phyloP scores from a whole-genome alignment of 768 basidiomycete species.

The Steccherinum ochraceum region DNA sequence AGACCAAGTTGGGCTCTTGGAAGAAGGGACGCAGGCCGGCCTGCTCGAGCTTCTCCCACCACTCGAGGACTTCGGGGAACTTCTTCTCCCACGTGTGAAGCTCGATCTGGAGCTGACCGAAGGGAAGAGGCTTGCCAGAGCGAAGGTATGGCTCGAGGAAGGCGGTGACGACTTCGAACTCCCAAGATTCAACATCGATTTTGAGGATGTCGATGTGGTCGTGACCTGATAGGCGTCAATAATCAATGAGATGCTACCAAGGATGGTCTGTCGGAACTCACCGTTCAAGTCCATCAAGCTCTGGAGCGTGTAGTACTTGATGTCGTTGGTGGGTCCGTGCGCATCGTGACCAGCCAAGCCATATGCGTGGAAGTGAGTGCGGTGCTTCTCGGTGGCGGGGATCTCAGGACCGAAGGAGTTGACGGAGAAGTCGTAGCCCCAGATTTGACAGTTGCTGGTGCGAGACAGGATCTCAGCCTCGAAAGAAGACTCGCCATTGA shows the following conservation, averaged over 20 bases:
- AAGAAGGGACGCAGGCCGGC: constrained; percentile 67
- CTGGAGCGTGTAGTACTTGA: constrained; percentile 42
- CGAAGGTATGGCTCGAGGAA: constrained; percentile 41
- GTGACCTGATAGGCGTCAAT: constrained; percentile 34
- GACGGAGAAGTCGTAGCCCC: constrained; percentile 37
- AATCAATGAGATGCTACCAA: not conserved
- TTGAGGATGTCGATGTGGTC: constrained; percentile 64
- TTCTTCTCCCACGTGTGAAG: constrained; percentile 36
- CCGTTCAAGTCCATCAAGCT: constrained; percentile 59
- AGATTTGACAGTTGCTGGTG: constrained; percentile 30
- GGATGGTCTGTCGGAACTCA: constrained; percentile 18
- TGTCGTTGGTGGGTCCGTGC: constrained; percentile 35
- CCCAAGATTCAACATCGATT: constrained; percentile 62
- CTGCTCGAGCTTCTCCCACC: constrained; percentile 63
- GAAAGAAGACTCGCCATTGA: constrained; percentile 44
- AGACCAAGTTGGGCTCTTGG: constrained; percentile 49
- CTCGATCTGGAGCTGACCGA: constrained; percentile 67
- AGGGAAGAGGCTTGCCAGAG: constrained; percentile 43
- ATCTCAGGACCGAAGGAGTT: constrained; percentile 39
- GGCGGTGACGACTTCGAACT: constrained; percentile 49
- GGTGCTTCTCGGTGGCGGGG: constrained; percentile 22
- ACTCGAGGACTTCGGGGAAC: constrained; percentile 46
- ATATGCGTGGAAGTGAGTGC: constrained; percentile 36
- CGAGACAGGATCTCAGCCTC: constrained; percentile 39
- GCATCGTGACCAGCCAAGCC: constrained; percentile 31